phyloP scores from a whole-genome alignment of 805 yeast species.

The Saccharomyces jurei region DNA sequence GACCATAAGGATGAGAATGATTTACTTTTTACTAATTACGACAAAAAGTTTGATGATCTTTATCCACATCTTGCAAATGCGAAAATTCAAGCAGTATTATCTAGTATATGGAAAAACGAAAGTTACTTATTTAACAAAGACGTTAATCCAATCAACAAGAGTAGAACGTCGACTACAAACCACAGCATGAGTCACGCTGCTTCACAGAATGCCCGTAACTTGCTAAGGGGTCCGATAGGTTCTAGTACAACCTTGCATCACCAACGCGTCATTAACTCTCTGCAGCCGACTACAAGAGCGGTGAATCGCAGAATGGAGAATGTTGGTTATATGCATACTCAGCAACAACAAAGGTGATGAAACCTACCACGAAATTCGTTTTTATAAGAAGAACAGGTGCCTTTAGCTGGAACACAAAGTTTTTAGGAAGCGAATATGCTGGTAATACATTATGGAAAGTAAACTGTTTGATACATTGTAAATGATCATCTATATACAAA shows the following conservation, averaged over 20 bases:
- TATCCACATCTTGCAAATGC: slow-evolving; percentile 14
- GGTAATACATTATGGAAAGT: neutral
- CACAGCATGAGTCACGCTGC: slow-evolving; percentile 3
- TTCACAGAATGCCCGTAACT: slow-evolving; percentile 9
- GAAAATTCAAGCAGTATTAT: slow-evolving; percentile 20
- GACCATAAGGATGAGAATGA: slow-evolving; percentile 3
- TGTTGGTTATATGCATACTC: neutral
- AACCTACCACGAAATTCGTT: no score
- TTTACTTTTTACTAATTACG: slow-evolving; percentile 1
- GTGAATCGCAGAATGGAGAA: slow-evolving; percentile 32
- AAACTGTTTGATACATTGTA: neutral
- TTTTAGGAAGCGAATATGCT: neutral
- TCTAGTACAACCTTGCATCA: slow-evolving; percentile 16
- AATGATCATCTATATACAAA: neutral
- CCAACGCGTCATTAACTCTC: slow-evolving; percentile 22
- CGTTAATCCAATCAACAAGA: slow-evolving; percentile 17
- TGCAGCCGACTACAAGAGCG: slow-evolving; percentile 36
- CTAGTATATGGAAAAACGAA: slow-evolving; percentile 28
- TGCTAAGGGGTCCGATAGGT: slow-evolving; percentile 12
- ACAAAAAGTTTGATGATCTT: slow-evolving; percentile 12
- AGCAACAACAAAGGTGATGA: neutral
- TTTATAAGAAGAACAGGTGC: no score
- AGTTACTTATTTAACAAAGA: slow-evolving; percentile 20
- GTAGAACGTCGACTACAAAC: slow-evolving; percentile 5
- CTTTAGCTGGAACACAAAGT: neutral